Evolutionary conservation across 1,284 basidiomycete genomes (phyloP).

Genomic region (Marasmius tenuissimus): DNA sequence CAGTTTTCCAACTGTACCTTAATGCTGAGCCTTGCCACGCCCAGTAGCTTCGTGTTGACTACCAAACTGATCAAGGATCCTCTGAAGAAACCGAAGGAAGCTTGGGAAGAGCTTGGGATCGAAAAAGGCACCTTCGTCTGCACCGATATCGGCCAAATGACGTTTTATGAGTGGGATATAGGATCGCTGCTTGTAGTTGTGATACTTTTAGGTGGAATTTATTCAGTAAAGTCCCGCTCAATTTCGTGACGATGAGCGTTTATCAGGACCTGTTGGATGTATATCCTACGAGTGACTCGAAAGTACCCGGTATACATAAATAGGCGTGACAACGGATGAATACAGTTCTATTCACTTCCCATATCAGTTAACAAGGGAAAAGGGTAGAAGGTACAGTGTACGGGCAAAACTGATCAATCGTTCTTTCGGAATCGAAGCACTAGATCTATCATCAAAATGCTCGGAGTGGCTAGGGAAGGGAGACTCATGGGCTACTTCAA

Average conservation of each 20-base stretch:
- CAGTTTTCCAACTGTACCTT: not conserved
- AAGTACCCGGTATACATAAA: not conserved
- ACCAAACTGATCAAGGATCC: conserved; percentile 51
- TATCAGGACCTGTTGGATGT: no score
- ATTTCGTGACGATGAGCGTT: no score
- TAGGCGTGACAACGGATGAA: not conserved
- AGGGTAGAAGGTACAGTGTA: not conserved
- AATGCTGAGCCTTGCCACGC: not conserved
- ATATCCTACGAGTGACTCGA: no score
- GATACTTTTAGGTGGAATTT: no score
- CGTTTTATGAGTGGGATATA: not conserved
- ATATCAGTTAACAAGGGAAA: not conserved
- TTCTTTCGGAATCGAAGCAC: not conserved
- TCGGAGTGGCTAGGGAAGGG: not conserved
- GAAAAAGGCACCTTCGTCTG: conserved; percentile 38
- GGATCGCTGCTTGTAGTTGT: no score
- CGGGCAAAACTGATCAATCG: not conserved
- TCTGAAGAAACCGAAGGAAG: conserved; percentile 40
- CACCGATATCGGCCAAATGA: conserved; percentile 8
- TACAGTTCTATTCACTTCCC: not conserved
- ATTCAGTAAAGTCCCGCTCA: no score
- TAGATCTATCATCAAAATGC: not conserved
- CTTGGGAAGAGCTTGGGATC: conserved; percentile 40
- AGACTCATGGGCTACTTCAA: not conserved
- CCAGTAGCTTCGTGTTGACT: conserved; percentile 38